These are phyloP conservation scores for Penicillium arizonense DNA, from an alignment of 495 filamentous ascomycete genomes.

Conservation along the genomic window DNA sequence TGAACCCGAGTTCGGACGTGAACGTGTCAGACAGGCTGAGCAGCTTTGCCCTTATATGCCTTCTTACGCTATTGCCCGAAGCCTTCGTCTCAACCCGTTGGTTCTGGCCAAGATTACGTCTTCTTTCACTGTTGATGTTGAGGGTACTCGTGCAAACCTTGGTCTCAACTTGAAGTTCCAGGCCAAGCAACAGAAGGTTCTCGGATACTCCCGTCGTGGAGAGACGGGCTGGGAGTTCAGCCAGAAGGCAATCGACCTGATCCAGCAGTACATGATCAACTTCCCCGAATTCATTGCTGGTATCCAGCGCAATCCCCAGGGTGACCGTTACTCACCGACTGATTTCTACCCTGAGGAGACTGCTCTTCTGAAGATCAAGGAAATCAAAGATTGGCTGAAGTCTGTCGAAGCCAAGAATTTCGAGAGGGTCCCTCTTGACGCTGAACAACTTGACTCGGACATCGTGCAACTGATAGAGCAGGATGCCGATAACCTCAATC, in stretches of 20 bases:
- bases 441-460: slow-evolving; percentile 91
- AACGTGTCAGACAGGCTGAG: slow-evolving; percentile 67
- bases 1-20: slow-evolving; percentile 77
- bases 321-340: slow-evolving; percentile 72
- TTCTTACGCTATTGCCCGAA: slow-evolving; percentile 80
- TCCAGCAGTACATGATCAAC: slow-evolving; percentile 83
- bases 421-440: slow-evolving; percentile 89
- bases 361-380: slow-evolving; percentile 63
- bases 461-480: slow-evolving; percentile 78
- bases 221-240: slow-evolving; percentile 94
- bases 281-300: slow-evolving; percentile 95
- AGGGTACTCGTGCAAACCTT: slow-evolving; percentile 78
- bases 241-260: slow-evolving; percentile 72
- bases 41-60: slow-evolving; percentile 72
- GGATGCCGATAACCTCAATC: slow-evolving; percentile 61
- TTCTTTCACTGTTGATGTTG: slow-evolving; percentile 78
- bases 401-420: slow-evolving; percentile 84
- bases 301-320: slow-evolving; percentile 72
- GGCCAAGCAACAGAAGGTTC: slow-evolving; percentile 88
- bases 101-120: slow-evolving; percentile 95
- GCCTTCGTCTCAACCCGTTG: slow-evolving; percentile 77
- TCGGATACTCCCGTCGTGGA: slow-evolving; percentile 88
- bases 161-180: slow-evolving; percentile 98
- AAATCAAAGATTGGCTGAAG: slow-evolving; percentile 91
- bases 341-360: slow-evolving; percentile 78